A percentile compares a stretch with the other conserved stretches of the same genome.
These are phyloP conservation scores for Stagonosporopsis cucurbitacearum DNA, from an alignment of 2,329 filamentous ascomycete species.

Conservation along the genomic window DNA sequence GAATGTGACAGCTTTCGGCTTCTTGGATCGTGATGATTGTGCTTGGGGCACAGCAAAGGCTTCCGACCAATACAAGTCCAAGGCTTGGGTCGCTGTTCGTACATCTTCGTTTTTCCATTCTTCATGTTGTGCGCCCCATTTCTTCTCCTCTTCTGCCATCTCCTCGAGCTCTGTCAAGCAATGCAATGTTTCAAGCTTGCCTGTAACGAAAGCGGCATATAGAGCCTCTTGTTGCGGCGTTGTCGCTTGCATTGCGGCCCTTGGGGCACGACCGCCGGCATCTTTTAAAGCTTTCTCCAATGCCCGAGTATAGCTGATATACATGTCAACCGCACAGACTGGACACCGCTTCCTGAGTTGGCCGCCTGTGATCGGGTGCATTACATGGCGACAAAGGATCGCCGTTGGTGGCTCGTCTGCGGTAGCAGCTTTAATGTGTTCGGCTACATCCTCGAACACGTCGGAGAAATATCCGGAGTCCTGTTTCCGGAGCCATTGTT, in stretches of 20 bases:
- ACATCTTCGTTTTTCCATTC: conserved; percentile 15
- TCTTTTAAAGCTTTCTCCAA: conserved; percentile 30
- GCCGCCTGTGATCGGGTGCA: conserved; percentile 28
- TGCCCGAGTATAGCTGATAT: conserved; percentile 34
- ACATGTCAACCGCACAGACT: conserved; percentile 36
- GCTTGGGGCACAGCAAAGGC: conserved; percentile 10
- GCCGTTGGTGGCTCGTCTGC: conserved; percentile 22
- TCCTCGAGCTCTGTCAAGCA: conserved; percentile 30
- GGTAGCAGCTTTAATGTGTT: conserved; percentile 21
- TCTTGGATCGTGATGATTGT: conserved; percentile 8
- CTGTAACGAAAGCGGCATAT: conserved; percentile 33
- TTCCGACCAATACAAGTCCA: conserved; percentile 37
- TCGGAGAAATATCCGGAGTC: conserved; percentile 44
- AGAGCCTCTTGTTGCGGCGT: conserved; percentile 32
- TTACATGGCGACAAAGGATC: conserved; percentile 29
- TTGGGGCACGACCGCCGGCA: conserved; percentile 30
- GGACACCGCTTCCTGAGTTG: conserved; percentile 32
- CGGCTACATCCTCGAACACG: conserved; percentile 33
- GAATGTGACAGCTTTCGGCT: conserved; percentile 26
- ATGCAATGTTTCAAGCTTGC: conserved; percentile 32
- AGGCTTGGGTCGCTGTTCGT: conserved; percentile 34
- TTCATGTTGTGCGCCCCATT: conserved; percentile 27
- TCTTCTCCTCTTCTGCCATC: conserved; percentile 27
- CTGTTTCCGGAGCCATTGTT: conserved; percentile 38
- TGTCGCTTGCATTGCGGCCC: conserved; percentile 24